These are phyloP conservation scores for Talaromyces liani DNA, from an alignment of 495 filamentous ascomycete genomes.

Conservation along the genomic window DNA sequence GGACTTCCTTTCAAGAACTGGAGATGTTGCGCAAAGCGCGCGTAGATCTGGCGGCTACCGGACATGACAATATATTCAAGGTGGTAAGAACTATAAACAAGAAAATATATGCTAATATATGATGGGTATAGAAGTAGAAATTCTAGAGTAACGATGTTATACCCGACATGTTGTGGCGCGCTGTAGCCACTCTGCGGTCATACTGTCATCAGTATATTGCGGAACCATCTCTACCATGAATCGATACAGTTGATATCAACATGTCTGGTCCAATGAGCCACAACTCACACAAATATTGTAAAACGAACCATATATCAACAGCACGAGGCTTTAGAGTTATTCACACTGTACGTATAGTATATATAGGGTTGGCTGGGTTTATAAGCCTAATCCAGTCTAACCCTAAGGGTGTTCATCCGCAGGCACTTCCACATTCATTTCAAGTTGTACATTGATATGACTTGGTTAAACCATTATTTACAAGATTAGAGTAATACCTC, in stretches of 20 bases:
- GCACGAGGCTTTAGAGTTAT: not conserved
- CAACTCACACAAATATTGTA: not conserved
- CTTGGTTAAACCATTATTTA: not conserved
- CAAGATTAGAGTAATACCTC: not conserved
- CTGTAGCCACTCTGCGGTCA: constrained; percentile 7
- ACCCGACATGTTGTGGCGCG: constrained; percentile 8
- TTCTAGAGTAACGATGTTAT: constrained; percentile 1
- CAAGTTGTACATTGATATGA: not conserved
- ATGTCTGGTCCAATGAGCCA: not conserved
- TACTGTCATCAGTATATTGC: constrained; percentile 3
- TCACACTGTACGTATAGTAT: not conserved
- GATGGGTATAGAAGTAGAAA: not conserved
- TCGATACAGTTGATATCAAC: not conserved
- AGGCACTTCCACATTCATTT: not conserved
- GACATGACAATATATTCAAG: not conserved
- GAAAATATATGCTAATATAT: constrained; percentile 6
- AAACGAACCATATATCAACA: not conserved
- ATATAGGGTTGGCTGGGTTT: not conserved
- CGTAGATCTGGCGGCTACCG: not conserved
- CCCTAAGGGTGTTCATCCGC: not conserved
- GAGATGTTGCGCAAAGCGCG: not conserved
- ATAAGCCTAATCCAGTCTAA: not conserved
- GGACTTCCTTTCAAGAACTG: not conserved
- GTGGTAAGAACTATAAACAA: constrained; percentile 6
- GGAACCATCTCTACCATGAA: not conserved